Base-by-base conservation (phyloP, 208 protist species). In the Blechomonas ayalai region DNA sequence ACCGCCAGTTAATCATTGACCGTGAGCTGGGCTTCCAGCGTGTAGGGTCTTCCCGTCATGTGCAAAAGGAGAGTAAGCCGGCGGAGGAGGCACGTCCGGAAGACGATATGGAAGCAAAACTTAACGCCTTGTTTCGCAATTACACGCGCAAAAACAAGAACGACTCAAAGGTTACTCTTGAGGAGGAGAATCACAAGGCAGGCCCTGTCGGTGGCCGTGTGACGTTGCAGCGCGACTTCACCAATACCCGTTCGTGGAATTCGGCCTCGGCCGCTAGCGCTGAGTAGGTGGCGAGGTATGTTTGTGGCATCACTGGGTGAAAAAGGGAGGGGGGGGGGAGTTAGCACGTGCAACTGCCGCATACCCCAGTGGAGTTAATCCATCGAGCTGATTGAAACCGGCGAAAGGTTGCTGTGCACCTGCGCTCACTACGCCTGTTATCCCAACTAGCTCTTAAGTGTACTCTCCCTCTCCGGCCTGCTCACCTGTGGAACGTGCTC, bases 51-150 rank as follows among this genome's bases (percentile, higher is more conserved):
- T 45, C 42, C 23, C 53, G 51, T 38, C 56, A 59, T 28, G 28
- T 18, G 22, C 41, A 28, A 15, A 59, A 52, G 32, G 22, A 59
- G 41, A 43, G 53, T 63, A 45, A 47, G 39, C 5, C 37, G 13
- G 10, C 44, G n/a, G 52, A 39, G 27, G 40, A 67, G 42, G 35
- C 38, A 12, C 26, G 42, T 5, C 19, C 40, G 27, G 50, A 69
- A 23, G 72, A 86, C 27, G 82, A 80, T 29, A 56, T 90, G 56
- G 74, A 84, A 13, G 69, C 69, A 45, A 83, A 83, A 65, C 56
- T 90, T n/a, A 68, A 52, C 38, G 36, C 56, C 16, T 90, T 90
- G 42, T 90, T 86, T 49, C 73, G 69, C 22, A 85, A 52, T 59
- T 67, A 25, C 35, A 69, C 50, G 37, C 32, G 24, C 16, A 43